phyloP scores from a whole-genome alignment of 129 eudicot species.

The Flaveria robusta region DNA sequence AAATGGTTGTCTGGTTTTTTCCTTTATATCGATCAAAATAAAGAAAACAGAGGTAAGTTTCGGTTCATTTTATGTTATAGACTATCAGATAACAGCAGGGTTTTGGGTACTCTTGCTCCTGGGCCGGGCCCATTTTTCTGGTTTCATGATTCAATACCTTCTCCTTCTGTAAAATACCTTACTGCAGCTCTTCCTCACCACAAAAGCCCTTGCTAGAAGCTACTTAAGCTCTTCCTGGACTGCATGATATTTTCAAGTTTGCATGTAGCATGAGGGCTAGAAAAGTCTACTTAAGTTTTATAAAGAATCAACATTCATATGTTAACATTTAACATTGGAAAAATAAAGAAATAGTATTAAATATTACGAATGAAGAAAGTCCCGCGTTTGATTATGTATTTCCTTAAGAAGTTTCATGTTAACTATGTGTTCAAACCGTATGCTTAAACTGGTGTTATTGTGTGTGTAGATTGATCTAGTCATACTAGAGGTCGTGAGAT shows the following conservation, averaged over 20 bases:
- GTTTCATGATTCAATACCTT: conserved; percentile 56
- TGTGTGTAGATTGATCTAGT: no score
- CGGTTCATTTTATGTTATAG: no score
- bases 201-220: conserved; percentile 61
- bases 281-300: not conserved
- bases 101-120: conserved; percentile 72
- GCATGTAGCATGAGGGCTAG: not conserved
- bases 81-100: conserved; percentile 37
- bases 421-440: conserved; percentile 38
- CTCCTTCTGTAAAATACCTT: conserved; percentile 69
- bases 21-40: no score
- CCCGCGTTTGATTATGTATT: conserved; percentile 80
- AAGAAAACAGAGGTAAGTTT: no score
- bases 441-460: no score
- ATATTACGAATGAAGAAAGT: conserved; percentile 11
- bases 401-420: conserved; percentile 63
- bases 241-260: conserved; percentile 25
- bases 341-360: conserved; percentile 3
- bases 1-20: no score
- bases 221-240: no score
- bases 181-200: conserved; percentile 78
- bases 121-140: conserved; percentile 32
- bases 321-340: not conserved
- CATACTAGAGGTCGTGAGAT: no score
- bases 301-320: conserved; percentile 8